Evolutionary conservation across 805 yeast genomes (phyloP), one percentile per base, ranked within the genome.

Genomic region (Barnettozyma sp.): DNA sequence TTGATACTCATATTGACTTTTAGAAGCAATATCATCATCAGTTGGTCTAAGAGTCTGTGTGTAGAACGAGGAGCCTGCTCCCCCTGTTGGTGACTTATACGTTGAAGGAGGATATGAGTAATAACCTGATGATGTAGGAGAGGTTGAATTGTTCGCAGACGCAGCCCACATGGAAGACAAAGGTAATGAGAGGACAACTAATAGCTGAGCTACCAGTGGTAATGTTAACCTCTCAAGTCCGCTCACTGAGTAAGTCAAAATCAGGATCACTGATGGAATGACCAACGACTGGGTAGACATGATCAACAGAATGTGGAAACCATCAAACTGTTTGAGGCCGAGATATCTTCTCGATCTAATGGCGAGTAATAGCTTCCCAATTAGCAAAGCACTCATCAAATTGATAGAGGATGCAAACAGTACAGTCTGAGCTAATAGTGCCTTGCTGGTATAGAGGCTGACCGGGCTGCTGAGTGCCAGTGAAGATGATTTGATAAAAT

Each of bases 151-250:
- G 47, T 78, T 77, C 2, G 80, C 67, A 3, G 86, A 65, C 4
- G 79, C 64, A 0, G 96, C 94, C 97, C 97, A 87, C 71, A 87
- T 71, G 0, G 95, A 75, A 0, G 95, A 76, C 33, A 88, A 58
- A 1, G 96, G 96, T 36, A 87, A 63, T 4, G 88, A 82, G 19
- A 84, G 52, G 0, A 82, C 80, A 14, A 82, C 78, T 6, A 86
- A 46, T 17, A 82, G 62, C 2, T 75, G 60, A 3, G 84, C 75
- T 20, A 82, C 51, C 4, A 79, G 68, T 17, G 70, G 55, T 45
- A 76, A 42, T 24, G 68, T 54, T 46, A 68, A 63, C 21, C 63
- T 46, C 17, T 59, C 44, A 29, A 49, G 47, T 17, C 57, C 37
- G 16, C 58, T 48, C 22, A 63, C 50, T 3, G 69, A 61, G 37